Percentiles rank a stretch among this genome's conserved stretches.
These are phyloP conservation scores for Malassezia sp. DNA, from an alignment of 1,284 basidiomycete genomes.

Conservation along the genomic window DNA sequence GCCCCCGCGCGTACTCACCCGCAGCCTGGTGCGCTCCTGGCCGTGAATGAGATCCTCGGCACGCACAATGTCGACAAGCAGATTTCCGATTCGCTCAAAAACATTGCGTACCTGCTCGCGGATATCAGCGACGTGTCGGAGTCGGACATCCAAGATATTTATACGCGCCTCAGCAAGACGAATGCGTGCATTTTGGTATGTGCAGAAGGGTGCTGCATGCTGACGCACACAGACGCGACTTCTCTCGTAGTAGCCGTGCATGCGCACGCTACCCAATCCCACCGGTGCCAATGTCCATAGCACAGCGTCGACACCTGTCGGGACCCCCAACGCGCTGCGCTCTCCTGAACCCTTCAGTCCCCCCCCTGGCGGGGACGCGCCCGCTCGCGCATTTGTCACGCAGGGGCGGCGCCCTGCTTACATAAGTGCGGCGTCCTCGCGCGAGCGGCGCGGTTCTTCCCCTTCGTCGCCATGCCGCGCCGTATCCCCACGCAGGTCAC, in stretches of 20 bases:
- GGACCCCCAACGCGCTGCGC: too few relatives aligned
- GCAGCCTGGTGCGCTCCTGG: slow-evolving; percentile 90
- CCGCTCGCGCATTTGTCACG: too few relatives aligned
- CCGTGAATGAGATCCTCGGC: slow-evolving; percentile 81
- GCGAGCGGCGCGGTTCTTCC: background rate
- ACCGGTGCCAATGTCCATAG: too few relatives aligned
- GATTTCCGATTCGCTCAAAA: slow-evolving; percentile 89
- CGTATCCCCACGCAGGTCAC: slow-evolving; percentile 78
- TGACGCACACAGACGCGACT: slow-evolving; percentile 8
- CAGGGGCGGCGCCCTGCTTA: too few relatives aligned
- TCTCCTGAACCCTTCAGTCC: too few relatives aligned
- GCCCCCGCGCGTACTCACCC: too few relatives aligned
- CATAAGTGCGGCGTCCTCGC: too few relatives aligned
- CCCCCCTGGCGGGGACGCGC: too few relatives aligned
- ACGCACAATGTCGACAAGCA: slow-evolving; percentile 99
- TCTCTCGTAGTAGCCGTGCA: slow-evolving; percentile 1
- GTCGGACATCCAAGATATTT: slow-evolving; percentile 68
- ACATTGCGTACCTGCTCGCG: slow-evolving; percentile 86
- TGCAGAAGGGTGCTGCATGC: background rate
- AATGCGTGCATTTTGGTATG: slow-evolving; percentile 42
- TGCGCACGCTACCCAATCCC: too few relatives aligned
- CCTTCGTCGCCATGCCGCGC: slow-evolving; percentile 57
- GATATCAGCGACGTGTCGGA: slow-evolving; percentile 85
- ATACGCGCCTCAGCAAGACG: slow-evolving; percentile 69
- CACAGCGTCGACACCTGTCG: too few relatives aligned